Percentiles rank a stretch among this genome's conserved stretches.
phyloP scores from a whole-genome alignment of 257 asterid genomes.

The Scutellaria galericulata region DNA sequence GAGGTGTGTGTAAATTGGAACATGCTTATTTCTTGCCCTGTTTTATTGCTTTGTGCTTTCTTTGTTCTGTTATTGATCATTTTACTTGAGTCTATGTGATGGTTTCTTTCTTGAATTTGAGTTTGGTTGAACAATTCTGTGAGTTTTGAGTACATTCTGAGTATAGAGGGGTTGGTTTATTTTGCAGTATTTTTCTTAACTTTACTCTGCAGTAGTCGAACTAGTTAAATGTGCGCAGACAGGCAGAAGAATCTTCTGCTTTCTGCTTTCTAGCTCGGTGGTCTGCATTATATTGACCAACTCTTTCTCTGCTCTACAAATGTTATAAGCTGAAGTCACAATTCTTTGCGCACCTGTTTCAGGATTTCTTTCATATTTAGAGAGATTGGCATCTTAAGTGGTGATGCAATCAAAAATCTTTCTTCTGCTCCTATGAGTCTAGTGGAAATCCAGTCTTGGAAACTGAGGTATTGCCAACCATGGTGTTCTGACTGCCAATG shows the following conservation, averaged over 20 bases:
- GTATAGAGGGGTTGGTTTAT: slow-evolving; percentile 1
- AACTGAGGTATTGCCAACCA: slow-evolving; percentile 37
- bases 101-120: background rate
- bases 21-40: background rate
- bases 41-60: background rate
- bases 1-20: background rate
- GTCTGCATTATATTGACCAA: slow-evolving; percentile 3
- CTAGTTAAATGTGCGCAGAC: slow-evolving; percentile 15
- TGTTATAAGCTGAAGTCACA: slow-evolving; percentile 29
- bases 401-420: slow-evolving; percentile 31
- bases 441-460: slow-evolving; percentile 35
- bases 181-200: background rate
- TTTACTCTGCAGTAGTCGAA: background rate
- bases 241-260: slow-evolving; percentile 20
- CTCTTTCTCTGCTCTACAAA: slow-evolving; percentile 20
- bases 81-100: too few species aligned
- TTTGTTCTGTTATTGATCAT: background rate
- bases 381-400: slow-evolving; percentile 40
- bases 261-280: slow-evolving; percentile 7
- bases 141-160: background rate
- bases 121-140: background rate
- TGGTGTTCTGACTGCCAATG: slow-evolving; percentile 28
- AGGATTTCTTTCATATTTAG: slow-evolving; percentile 40
- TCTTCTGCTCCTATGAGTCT: slow-evolving; percentile 42
- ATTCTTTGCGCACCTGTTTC: slow-evolving; percentile 42